Evolutionary conservation across 129 eudicot genomes (phyloP), one percentile per base, ranked within the genome.

Genomic region (Erigeron canadensis): DNA sequence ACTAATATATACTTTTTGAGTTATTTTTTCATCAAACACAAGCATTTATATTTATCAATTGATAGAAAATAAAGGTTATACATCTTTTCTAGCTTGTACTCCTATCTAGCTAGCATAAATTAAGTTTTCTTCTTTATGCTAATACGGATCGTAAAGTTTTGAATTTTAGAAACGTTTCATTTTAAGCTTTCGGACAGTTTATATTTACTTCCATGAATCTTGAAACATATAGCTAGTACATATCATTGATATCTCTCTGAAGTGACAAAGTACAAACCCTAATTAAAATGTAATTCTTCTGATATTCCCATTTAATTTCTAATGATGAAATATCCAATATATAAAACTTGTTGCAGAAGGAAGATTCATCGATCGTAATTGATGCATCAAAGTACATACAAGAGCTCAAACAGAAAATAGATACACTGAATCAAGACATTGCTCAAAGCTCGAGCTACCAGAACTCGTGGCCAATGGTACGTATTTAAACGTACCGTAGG

Each of bases 371-470:
- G 16, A 93, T 93, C 81, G 77, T 93, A 64, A 79, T 78, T 34
- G 95, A 93, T 61, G 96, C 98, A 63, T 81, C 98, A 55, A 89
- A 84, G 72, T 93, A 93, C 76, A 93, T 93, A 71, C 75, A 82
- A 73, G 96, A 87, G 53, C 81, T 93, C 39, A 89, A 89, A 53
- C 79, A 85, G 50, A 93, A 89, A 78, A 96, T 93, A 4, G 95
- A 93, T 43, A 71, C 65, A 8, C 72, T 93, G 55, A 89, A 85
- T 66, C 80, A 81, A 83, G 98, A 93, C 61, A 73, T 85, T 21
- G 79, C 84, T n/a, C 79, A 69, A 71, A 75, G 65, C 75, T 83
- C 96, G 19, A 75, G 37, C 73, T 71, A 73, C 79, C 65, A 64
- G 77, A 84, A 59, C 65, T 65, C 84, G 22, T 77, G 77, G 81